A percentile compares a stretch with the other conserved stretches of the same genome.
Evolutionary conservation across 176 grass and related monocot genomes (phyloP).

Genomic region (Areca catechu): DNA sequence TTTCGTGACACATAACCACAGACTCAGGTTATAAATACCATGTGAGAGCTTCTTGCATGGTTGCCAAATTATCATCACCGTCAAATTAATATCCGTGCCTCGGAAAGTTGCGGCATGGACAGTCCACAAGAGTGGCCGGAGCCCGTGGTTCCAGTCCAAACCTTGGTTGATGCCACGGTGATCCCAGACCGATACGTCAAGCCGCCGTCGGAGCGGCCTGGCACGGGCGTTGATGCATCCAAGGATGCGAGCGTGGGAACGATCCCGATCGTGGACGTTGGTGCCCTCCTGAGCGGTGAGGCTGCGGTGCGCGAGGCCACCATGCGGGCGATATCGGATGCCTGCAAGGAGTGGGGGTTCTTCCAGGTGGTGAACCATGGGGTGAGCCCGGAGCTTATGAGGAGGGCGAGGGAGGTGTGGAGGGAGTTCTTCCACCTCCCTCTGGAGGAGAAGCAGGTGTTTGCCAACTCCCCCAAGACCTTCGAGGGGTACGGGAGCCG

Average conservation of each 20-base stretch:
- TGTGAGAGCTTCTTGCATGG: too few relatives aligned
- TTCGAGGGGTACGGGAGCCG: conserved; percentile 92
- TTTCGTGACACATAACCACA: too few relatives aligned
- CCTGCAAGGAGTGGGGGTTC: conserved; percentile 78
- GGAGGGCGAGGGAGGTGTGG: conserved; percentile 38
- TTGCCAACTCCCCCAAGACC: conserved; percentile 62
- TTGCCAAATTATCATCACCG: too few relatives aligned
- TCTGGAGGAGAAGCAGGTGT: conserved; percentile 52
- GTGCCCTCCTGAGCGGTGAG: not conserved
- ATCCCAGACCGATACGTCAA: conserved; percentile 62
- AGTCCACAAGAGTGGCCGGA: conserved; percentile 57
- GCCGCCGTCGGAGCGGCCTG: conserved; percentile 24
- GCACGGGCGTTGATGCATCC: not conserved
- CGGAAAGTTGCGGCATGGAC: conserved; percentile 4
- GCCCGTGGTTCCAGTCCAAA: conserved; percentile 66
- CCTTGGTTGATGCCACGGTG: conserved; percentile 43
- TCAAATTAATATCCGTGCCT: too few relatives aligned
- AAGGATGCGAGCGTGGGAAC: not conserved
- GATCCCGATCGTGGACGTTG: conserved; percentile 69
- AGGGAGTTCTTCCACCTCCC: conserved; percentile 58
- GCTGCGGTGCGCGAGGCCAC: not conserved
- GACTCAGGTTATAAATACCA: too few relatives aligned
- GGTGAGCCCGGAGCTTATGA: conserved; percentile 28
- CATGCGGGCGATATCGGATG: conserved; percentile 29
- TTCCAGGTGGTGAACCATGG: conserved; percentile 94